These are phyloP conservation scores for Talaromyces sp. DNA, from an alignment of 2,329 filamentous ascomycete species.

Conservation along the genomic window DNA sequence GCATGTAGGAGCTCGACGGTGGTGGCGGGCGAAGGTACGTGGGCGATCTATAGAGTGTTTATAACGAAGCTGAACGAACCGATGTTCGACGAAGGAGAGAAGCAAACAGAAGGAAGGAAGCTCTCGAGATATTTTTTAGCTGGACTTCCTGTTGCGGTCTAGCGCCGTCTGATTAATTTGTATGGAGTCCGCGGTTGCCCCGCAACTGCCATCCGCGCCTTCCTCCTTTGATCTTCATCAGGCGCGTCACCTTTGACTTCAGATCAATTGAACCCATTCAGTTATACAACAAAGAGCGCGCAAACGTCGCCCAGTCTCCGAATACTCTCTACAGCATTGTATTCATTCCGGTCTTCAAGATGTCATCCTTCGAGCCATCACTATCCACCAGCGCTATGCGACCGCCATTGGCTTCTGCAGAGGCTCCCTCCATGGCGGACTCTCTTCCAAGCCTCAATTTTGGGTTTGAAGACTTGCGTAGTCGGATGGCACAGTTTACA, in stretches of 20 bases:
- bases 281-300: neutral
- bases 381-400: conserved; percentile 55
- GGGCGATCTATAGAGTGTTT: neutral
- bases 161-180: neutral
- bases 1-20: neutral
- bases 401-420: conserved; percentile 51
- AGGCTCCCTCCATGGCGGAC: conserved; percentile 61
- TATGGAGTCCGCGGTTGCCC: conserved; percentile 26
- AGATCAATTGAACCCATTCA: neutral
- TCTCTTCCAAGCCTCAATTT: conserved; percentile 87
- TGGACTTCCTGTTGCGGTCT: conserved; percentile 4
- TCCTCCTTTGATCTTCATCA: neutral
- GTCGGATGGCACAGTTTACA: conserved; percentile 92
- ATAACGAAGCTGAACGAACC: neutral
- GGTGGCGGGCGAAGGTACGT: neutral
- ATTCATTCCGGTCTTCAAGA: conserved; percentile 19
- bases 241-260: neutral
- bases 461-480: conserved; percentile 91
- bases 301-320: neutral
- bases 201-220: conserved; percentile 27
- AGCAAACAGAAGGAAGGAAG: conserved; percentile 7
- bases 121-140: neutral
- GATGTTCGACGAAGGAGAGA: neutral
- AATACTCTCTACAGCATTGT: neutral
- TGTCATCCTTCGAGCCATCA: conserved; percentile 57